Conservation (phyloP, 2,329 filamentous ascomycete species). For the Dactylellina parvicollis region DNA sequence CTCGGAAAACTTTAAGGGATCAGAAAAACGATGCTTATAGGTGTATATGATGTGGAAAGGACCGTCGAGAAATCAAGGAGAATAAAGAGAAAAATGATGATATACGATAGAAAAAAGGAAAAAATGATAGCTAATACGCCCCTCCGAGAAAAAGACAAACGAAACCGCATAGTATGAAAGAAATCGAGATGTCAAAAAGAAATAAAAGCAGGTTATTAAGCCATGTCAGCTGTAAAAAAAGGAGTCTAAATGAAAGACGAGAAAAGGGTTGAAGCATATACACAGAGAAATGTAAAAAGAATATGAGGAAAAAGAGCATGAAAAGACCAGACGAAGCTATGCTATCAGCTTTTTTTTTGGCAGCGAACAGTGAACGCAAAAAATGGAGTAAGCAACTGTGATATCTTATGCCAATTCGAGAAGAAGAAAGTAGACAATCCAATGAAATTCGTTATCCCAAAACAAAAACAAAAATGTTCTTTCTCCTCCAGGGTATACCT, state of each 20-base stretch:
- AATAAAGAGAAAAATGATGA: not conserved
- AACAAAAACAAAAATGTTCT: conserved; percentile 21
- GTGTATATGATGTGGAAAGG: not conserved
- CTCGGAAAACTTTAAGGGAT: too few relatives aligned
- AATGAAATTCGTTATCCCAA: conserved; percentile 44
- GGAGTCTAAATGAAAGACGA: not conserved
- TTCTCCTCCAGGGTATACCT: not conserved
- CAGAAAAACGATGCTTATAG: too few relatives aligned
- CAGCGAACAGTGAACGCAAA: not conserved
- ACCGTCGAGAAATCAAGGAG: not conserved
- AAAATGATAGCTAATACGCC: not conserved
- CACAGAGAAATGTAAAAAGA: conserved; percentile 12
- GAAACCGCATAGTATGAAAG: not conserved
- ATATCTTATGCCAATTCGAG: conserved; percentile 13
- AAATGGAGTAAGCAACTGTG: not conserved
- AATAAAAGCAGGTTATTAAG: not conserved
- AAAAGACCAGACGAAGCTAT: not conserved
- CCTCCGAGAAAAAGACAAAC: not conserved
- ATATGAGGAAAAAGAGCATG: not conserved
- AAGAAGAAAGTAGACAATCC: not conserved
- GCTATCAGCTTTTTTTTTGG: not conserved
- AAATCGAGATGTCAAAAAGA: not conserved
- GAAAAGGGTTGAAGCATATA: not conserved
- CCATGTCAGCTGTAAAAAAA: not conserved
- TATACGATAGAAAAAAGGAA: not conserved